These are phyloP conservation scores for Cladosporium sp. DNA, from an alignment of 2,329 filamentous ascomycete genomes.

Conservation along the genomic window DNA sequence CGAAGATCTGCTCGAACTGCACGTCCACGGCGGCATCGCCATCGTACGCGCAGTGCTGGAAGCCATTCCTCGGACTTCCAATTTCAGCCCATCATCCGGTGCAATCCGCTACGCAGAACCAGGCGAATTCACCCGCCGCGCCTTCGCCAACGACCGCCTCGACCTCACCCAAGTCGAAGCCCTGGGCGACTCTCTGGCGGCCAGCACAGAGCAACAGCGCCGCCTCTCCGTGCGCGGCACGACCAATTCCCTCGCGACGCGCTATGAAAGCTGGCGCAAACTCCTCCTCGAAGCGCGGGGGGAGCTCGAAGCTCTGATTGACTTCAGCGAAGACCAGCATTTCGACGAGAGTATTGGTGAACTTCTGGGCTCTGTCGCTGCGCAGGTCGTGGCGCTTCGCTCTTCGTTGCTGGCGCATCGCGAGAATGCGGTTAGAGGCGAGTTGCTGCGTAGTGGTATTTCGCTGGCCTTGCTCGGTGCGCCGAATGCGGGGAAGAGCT, in stretches of 20 bases:
- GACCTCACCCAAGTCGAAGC: conserved; percentile 79
- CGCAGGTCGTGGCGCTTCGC: conserved; percentile 59
- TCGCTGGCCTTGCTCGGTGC: conserved; percentile 81
- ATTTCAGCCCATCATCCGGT: conserved; percentile 7
- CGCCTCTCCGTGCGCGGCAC: conserved; percentile 77
- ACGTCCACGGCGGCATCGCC: conserved; percentile 88
- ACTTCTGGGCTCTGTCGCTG: conserved; percentile 65
- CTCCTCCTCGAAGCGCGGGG: conserved; percentile 76
- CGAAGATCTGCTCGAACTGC: conserved; percentile 86
- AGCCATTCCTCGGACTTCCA: conserved; percentile 52
- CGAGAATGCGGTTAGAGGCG: conserved; percentile 72
- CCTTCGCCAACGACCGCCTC: conserved; percentile 81
- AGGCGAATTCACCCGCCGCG: conserved; percentile 90
- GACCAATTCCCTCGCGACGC: conserved; percentile 59
- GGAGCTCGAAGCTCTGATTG: conserved; percentile 91
- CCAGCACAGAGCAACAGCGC: conserved; percentile 87
- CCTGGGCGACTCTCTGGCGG: conserved; percentile 56
- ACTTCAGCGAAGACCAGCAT: conserved; percentile 96
- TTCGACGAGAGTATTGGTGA: conserved; percentile 81
- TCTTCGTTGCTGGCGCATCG: conserved; percentile 65
- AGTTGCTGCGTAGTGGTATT: conserved; percentile 81
- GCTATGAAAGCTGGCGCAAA: conserved; percentile 80
- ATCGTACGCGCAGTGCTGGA: conserved; percentile 81
- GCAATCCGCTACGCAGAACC: conserved; percentile 83
- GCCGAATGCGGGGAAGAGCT: conserved; percentile 94